Evolutionary conservation across 2,329 filamentous ascomycete species (phyloP), one percentile per base, ranked within the genome.

Genomic region (Cryoendolithus antarcticus): DNA sequence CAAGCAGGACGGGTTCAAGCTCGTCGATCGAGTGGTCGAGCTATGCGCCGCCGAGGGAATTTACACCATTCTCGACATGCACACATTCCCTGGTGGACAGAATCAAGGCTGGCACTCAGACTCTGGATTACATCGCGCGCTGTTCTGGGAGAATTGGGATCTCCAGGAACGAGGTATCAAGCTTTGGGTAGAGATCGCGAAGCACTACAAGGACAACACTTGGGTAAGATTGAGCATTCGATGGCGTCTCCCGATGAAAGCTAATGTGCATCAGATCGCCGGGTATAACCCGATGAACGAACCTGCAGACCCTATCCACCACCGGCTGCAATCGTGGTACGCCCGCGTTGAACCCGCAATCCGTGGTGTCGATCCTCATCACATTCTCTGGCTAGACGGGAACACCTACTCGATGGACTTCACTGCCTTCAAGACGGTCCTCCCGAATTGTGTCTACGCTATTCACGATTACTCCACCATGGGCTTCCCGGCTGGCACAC

Each of bases 221-320:
- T 67, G 62, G 59, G 59, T 19, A 19, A 19, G 15, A 19, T 19
- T 19, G 15, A 19, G 15, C 15, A 19, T 19, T 19, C 15, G 15
- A 19, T 19, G 15, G 15, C 15, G 15, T 19, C 15, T 19, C 15
- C 15, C 15, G 15, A 19, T 19, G 15, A 19, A 19, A 19, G 15
- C 15, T 19, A 19, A 19, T 19, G 15, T 19, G 2, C 6, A 12
- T 1, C 30, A 39, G 38, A 30, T 53, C n/a, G 69, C 69, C 3
- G 69, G 68, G 2, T 72, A 71, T 46, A 71, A 71, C 40, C 65
- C 67, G 3, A 61, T 71, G 30, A 71, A 72, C 44, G 69, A 71
- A 47, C 69, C 67, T 3, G 64, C 61, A 37, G 69, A 71, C 44
- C 62, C 69, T 0, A 47, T 64, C 38, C 67, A 71, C 43, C 53